Evolutionary conservation across 495 filamentous ascomycete species (phyloP).

Genomic region (Glutinoglossum americanum): DNA sequence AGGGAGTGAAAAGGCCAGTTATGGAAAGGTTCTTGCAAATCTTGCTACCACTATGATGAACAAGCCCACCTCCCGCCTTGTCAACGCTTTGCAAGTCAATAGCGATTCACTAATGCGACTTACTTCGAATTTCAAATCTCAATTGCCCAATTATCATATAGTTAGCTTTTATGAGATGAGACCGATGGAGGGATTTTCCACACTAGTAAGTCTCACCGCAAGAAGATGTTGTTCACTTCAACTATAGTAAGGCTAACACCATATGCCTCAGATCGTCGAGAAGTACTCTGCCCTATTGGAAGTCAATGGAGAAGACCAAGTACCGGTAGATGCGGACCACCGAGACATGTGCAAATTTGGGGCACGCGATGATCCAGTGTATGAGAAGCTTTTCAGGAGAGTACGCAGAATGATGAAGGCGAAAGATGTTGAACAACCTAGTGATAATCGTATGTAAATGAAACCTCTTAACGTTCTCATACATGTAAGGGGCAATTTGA

Average conservation of each 20-base stretch:
- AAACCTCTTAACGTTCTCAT: neutral
- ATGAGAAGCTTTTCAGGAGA: slow-evolving; percentile 4
- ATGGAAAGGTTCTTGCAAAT: neutral
- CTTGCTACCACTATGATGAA: neutral
- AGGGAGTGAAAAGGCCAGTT: neutral
- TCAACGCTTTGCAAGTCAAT: neutral
- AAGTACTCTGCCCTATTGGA: neutral
- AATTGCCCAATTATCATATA: neutral
- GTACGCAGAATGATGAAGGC: slow-evolving; percentile 3
- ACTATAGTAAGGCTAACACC: neutral
- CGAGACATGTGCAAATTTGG: slow-evolving; percentile 1
- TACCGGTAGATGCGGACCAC: neutral
- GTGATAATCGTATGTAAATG: neutral
- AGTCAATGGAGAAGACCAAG: neutral
- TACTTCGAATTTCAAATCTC: neutral
- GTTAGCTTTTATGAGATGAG: slow-evolving; percentile 1
- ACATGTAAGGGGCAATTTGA: neutral
- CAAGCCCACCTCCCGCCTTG: neutral
- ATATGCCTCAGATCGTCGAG: slow-evolving; percentile 1
- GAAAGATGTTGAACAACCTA: neutral
- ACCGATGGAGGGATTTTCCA: neutral
- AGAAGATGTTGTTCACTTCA: neutral
- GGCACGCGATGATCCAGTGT: neutral
- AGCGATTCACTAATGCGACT: neutral
- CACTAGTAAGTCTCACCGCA: neutral